Evolutionary conservation across 164 flowering plant species (phyloP).

Genomic region (Kalanchoe fedtschenkoi): DNA sequence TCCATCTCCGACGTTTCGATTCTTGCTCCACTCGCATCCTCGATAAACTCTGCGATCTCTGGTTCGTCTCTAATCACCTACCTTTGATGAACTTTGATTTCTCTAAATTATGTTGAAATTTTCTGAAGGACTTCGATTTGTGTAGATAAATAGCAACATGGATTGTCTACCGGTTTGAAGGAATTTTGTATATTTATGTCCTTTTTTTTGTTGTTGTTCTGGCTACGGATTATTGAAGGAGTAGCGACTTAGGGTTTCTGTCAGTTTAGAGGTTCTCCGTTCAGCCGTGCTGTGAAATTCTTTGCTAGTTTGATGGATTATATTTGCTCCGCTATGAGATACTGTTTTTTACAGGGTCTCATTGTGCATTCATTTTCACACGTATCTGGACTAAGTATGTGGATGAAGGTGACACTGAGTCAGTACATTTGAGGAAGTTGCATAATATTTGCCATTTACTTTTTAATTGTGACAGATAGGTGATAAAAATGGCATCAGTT

Average conservation of each 20-base stretch:
- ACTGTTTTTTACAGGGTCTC: too few species aligned
- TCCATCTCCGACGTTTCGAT: background rate
- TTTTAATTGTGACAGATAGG: conserved; percentile 8
- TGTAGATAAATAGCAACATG: background rate
- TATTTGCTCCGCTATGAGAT: too few species aligned
- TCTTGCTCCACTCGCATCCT: background rate
- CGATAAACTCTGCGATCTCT: background rate
- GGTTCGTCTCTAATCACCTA: background rate
- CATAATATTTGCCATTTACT: background rate
- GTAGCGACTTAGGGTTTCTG: background rate
- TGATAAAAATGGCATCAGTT: conserved; percentile 49
- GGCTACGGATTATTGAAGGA: background rate
- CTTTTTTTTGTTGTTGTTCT: background rate
- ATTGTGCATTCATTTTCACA: too few species aligned
- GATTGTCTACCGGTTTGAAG: background rate
- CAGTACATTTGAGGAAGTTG: background rate
- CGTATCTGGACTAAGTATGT: background rate
- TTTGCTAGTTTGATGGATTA: too few species aligned
- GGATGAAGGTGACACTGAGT: background rate
- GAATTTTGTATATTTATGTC: background rate
- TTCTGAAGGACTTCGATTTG: background rate
- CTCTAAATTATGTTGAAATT: background rate
- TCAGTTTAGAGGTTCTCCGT: background rate
- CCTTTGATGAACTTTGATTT: background rate
- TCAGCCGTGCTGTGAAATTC: too few species aligned